Percentiles rank a stretch among this genome's conserved stretches.
Conservation (phyloP, 2,329 filamentous ascomycete species). For the Aspergillus thermomutatus region DNA sequence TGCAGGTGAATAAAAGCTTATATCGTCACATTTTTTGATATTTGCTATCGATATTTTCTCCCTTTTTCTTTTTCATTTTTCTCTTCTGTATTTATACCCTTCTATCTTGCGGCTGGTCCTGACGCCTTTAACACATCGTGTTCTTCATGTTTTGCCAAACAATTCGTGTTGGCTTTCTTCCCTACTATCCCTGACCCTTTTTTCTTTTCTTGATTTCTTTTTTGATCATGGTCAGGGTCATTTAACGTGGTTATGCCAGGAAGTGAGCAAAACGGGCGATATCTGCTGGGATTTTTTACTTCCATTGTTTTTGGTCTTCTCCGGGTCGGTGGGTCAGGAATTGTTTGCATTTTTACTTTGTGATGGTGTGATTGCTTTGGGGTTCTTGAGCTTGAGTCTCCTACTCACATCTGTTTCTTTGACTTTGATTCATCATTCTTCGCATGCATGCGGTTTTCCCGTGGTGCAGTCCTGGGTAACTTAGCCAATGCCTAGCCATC, state of each 20-base stretch:
- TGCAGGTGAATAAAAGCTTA: slow-evolving; percentile 13
- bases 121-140: slow-evolving; percentile 26
- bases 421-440: neutral
- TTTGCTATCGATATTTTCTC: neutral
- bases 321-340: slow-evolving; percentile 31
- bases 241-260: slow-evolving; percentile 41
- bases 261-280: slow-evolving; percentile 38
- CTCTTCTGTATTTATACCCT: slow-evolving; percentile 25
- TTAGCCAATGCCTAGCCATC: slow-evolving; percentile 3
- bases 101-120: slow-evolving; percentile 37
- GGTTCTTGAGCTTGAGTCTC: slow-evolving; percentile 5
- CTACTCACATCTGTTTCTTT: slow-evolving; percentile 6
- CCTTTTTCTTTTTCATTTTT: slow-evolving; percentile 5
- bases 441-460: slow-evolving; percentile 9
- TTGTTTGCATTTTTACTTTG: slow-evolving; percentile 22
- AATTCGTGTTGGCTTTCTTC: slow-evolving; percentile 17
- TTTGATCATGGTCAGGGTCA: slow-evolving; percentile 22
- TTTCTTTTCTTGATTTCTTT: slow-evolving; percentile 16
- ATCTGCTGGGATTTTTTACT: slow-evolving; percentile 20
- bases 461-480: slow-evolving; percentile 11
- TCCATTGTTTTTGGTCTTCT: slow-evolving; percentile 39
- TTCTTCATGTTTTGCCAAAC: slow-evolving; percentile 32
- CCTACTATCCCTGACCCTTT: slow-evolving; percentile 18
- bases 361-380: slow-evolving; percentile 16
- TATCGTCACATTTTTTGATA: slow-evolving; percentile 2